These are phyloP conservation scores for Zygnema circumcarinatum DNA, from an alignment of 139 green algal species.

Conservation along the genomic window DNA sequence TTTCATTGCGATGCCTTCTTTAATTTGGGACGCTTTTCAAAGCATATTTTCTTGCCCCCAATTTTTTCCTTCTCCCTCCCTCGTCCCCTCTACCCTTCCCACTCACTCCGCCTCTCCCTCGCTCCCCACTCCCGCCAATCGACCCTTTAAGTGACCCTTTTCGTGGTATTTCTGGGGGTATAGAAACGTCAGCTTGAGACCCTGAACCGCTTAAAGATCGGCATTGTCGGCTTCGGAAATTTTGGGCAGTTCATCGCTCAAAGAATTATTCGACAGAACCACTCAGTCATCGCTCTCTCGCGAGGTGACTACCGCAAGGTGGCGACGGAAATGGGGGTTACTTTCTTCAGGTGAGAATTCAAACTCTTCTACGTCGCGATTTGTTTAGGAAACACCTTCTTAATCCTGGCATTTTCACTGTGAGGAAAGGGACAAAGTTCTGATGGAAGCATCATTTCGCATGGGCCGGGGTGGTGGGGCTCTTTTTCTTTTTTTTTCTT, in stretches of 20 bases:
- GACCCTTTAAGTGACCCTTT: neutral
- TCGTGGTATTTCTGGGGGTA: neutral
- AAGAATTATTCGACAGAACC: conserved; percentile 80
- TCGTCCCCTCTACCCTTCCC: neutral
- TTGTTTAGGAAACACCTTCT: neutral
- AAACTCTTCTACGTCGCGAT: conserved; percentile 7
- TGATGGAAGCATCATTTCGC: too few species aligned
- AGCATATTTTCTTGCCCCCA: neutral
- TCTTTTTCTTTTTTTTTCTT: conserved; percentile 15
- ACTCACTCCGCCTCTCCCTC: too few species aligned
- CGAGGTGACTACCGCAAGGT: conserved; percentile 77
- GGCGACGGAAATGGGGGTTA: conserved; percentile 81
- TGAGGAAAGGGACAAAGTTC: too few species aligned
- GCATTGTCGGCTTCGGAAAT: conserved; percentile 96
- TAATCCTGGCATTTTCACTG: neutral
- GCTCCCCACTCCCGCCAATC: too few species aligned
- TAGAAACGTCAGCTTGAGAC: conserved; percentile 49
- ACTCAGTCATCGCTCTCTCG: conserved; percentile 86
- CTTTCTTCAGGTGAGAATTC: conserved; percentile 78
- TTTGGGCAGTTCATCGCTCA: conserved; percentile 98
- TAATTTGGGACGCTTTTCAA: neutral
- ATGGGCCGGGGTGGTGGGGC: too few species aligned
- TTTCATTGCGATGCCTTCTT: too few species aligned
- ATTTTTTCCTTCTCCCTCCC: neutral
- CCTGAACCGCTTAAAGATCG: conserved; percentile 78